These are phyloP conservation scores for Torrubiella hemipterigena DNA, from an alignment of 2,329 filamentous ascomycete species.

Conservation along the genomic window DNA sequence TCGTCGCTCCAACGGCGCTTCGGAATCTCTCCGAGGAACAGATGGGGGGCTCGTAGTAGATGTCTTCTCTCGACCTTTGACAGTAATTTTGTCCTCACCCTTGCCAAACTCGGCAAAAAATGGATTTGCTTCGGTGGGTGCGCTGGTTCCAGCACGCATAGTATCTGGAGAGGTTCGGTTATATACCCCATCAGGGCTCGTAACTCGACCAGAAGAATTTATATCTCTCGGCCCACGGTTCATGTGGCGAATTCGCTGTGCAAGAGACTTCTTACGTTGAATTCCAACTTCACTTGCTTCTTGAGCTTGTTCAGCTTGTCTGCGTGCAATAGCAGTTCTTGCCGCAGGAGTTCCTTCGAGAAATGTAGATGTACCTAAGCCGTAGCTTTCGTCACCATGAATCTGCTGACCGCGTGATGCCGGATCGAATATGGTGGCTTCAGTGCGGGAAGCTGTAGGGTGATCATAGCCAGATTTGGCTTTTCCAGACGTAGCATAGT, in stretches of 20 bases:
- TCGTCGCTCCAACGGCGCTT: constrained; percentile 47
- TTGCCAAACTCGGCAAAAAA: constrained; percentile 72
- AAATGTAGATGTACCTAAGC: constrained; percentile 89
- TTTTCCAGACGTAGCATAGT: constrained; percentile 46
- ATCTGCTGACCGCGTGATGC: constrained; percentile 56
- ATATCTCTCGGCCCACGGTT: constrained; percentile 56
- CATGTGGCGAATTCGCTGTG: constrained; percentile 80
- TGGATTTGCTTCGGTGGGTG: constrained; percentile 45
- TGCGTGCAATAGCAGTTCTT: constrained; percentile 63
- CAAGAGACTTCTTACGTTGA: constrained; percentile 86
- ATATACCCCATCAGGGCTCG: constrained; percentile 40
- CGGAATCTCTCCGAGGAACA: constrained; percentile 23
- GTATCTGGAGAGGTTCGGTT: constrained; percentile 27
- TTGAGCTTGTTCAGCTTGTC: constrained; percentile 55
- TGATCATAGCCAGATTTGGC: constrained; percentile 15
- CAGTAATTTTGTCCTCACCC: constrained; percentile 38
- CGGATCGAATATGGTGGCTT: constrained; percentile 54
- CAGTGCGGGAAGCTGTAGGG: constrained; percentile 17
- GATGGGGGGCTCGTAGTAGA: constrained; percentile 49
- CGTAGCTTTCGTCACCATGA: constrained; percentile 72
- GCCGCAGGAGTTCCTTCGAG: constrained; percentile 87
- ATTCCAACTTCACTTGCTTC: constrained; percentile 50
- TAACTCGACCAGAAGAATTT: constrained; percentile 44
- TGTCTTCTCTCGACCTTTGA: constrained; percentile 26
- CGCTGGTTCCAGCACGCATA: constrained; percentile 19